phyloP scores from a whole-genome alignment of 768 basidiomycete genomes.

The Naematelia encephala region DNA sequence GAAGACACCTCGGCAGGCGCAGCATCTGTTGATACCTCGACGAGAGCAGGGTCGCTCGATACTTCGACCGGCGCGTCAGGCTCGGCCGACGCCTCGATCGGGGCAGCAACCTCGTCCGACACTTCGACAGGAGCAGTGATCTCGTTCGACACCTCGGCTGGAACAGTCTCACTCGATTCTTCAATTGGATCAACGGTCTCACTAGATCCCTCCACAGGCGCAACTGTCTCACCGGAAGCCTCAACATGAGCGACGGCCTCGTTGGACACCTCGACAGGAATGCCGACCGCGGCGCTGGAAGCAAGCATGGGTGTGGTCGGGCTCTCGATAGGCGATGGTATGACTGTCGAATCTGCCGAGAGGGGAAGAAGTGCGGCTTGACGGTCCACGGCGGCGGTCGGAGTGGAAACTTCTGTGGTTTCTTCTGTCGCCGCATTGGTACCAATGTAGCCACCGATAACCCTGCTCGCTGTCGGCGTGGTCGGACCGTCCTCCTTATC shows the following conservation, averaged over 20 bases:
- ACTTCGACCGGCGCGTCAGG: background rate
- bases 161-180: background rate
- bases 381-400: no score
- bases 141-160: background rate
- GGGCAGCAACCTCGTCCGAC: background rate
- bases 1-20: background rate
- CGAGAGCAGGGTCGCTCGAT: background rate
- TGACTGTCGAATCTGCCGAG: background rate
- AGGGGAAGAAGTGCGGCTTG: background rate
- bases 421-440: background rate
- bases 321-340: background rate
- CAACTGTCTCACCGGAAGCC: background rate
- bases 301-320: background rate
- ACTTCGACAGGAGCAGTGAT: background rate
- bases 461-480: background rate
- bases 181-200: background rate
- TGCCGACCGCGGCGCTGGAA: background rate
- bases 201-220: constrained; percentile 1
- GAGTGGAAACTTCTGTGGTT: background rate
- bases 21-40: background rate
- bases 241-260: no score
- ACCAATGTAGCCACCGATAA: background rate
- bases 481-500: background rate
- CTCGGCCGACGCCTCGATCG: background rate
- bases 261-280: no score